These are phyloP conservation scores for Camelina sativa DNA, from an alignment of 345 rosid genomes.

Conservation along the genomic window DNA sequence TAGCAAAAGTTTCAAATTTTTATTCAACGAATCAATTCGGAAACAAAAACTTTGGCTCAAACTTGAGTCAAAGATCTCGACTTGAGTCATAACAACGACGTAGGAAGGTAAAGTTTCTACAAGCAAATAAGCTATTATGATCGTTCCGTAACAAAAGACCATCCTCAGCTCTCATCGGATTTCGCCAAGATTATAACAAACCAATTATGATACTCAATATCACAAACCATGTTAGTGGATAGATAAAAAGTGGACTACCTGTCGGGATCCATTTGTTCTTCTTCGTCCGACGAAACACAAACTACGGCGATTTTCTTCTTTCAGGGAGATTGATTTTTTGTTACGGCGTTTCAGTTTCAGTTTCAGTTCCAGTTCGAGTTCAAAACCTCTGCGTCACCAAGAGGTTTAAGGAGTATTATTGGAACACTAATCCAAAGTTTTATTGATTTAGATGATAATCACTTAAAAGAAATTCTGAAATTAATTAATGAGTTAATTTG, in stretches of 20 bases:
- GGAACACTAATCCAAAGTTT: not conserved
- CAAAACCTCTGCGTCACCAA: not conserved
- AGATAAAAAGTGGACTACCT: slow-evolving; percentile 26
- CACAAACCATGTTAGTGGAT: not conserved
- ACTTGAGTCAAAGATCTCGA: slow-evolving; percentile 18
- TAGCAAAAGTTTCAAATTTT: slow-evolving; percentile 14
- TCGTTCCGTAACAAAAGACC: slow-evolving; percentile 24
- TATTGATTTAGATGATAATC: not conserved
- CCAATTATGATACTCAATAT: too few species aligned
- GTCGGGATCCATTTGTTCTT: slow-evolving; percentile 44
- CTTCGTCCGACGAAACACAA: slow-evolving; percentile 29
- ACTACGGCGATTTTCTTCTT: slow-evolving; percentile 16
- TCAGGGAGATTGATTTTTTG: slow-evolving; percentile 13
- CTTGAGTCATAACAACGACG: not conserved
- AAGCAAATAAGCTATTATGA: slow-evolving; percentile 18
- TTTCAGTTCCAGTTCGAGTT: not conserved
- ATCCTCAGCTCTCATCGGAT: not conserved
- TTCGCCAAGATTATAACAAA: not conserved
- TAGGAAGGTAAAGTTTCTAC: not conserved
- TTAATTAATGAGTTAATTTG: not conserved
- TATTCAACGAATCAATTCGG: slow-evolving; percentile 1
- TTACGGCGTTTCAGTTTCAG: slow-evolving; percentile 20
- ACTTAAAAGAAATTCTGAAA: not conserved
- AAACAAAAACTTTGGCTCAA: not conserved
- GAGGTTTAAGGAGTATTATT: not conserved